Conservation (phyloP, 352 stramenopile species). For the Globisporangium spiculum region DNA sequence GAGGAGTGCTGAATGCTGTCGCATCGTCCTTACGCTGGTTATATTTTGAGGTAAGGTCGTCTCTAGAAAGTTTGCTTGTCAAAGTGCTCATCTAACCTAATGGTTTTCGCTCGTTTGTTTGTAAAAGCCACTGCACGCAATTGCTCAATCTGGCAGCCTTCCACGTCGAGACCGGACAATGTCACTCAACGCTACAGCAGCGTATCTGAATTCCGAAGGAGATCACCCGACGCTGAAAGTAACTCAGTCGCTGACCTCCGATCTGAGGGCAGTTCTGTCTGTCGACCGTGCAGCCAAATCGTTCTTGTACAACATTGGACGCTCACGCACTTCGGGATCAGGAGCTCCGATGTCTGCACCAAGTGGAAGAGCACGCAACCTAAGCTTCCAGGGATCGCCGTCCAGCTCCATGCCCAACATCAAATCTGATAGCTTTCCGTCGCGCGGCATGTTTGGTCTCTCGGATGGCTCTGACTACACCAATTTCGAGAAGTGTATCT, state of each 20-base stretch:
- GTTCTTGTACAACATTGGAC: constrained; percentile 71
- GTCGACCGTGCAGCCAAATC: constrained; percentile 68
- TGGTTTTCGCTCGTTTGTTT: background rate
- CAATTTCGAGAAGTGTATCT: constrained; percentile 84
- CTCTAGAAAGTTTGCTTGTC: background rate
- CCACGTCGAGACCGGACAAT: constrained; percentile 46
- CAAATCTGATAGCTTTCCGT: background rate
- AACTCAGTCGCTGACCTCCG: constrained; percentile 53
- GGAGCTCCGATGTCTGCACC: constrained; percentile 31
- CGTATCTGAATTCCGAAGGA: constrained; percentile 19
- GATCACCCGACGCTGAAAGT: constrained; percentile 45
- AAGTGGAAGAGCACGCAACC: constrained; percentile 31
- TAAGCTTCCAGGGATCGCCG: constrained; percentile 33
- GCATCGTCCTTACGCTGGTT: constrained; percentile 69
- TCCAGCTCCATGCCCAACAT: background rate
- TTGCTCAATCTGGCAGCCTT: constrained; percentile 63
- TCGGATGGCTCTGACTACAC: constrained; percentile 61
- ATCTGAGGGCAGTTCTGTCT: constrained; percentile 66
- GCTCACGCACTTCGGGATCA: constrained; percentile 33
- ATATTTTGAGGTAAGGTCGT: constrained; percentile 61
- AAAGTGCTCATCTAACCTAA: background rate
- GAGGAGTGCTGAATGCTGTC: constrained; percentile 78
- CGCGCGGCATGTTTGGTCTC: constrained; percentile 32
- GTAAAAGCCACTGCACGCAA: constrained; percentile 52
- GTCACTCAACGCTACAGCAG: constrained; percentile 26